These are phyloP conservation scores for Alnus rubra DNA, from an alignment of 306 rosid species.

Conservation along the genomic window DNA sequence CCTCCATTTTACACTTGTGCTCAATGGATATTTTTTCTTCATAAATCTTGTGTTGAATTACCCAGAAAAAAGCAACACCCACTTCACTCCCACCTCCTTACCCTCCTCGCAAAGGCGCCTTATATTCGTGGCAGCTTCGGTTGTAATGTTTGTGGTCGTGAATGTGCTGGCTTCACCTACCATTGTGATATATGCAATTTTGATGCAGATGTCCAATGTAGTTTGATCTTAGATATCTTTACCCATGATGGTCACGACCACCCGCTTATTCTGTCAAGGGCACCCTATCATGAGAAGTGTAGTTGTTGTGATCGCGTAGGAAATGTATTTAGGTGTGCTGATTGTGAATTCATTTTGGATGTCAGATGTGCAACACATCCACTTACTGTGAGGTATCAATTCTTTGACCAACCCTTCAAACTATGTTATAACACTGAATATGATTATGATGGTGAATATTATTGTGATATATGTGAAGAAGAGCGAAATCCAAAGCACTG, in stretches of 20 bases:
- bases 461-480: not conserved
- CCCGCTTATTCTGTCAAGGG: not conserved
- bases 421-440: not conserved
- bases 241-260: not conserved
- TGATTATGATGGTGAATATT: not conserved
- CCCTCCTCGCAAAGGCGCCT: not conserved
- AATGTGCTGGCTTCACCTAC: not conserved
- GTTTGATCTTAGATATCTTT: not conserved
- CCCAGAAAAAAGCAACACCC: not conserved
- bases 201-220: not conserved
- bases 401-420: not conserved
- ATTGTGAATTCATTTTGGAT: not conserved
- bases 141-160: not conserved
- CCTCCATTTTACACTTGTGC: not conserved
- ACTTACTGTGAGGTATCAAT: not conserved
- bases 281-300: fast-evolving
- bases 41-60: not conserved
- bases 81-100: not conserved
- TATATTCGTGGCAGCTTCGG: fast-evolving
- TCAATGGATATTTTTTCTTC: not conserved
- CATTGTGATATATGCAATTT: fast-evolving
- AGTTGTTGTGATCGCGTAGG: not conserved
- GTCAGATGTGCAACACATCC: not conserved
- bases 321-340: not conserved
- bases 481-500: not conserved